Base-by-base conservation (phyloP, 129 eudicot species). In the Lactuca saligna region DNA sequence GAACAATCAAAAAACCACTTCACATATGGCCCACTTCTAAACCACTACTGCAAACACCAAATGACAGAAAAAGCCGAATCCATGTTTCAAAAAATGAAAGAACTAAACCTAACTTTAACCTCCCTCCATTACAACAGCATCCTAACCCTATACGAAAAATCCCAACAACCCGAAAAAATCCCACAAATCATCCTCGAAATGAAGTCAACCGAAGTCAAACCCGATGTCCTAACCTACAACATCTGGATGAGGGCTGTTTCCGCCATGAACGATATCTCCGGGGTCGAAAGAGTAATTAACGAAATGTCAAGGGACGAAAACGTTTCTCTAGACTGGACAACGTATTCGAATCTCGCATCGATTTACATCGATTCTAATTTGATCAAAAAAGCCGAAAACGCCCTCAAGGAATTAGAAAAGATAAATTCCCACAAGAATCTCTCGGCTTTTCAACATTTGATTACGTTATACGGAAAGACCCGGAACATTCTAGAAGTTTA, bases 231-330 rank as follows among this genome's bases (percentile, higher is more conserved):
- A 81, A 87, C 96, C n/a, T 90, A 94, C 76, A 94, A 94, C 57
- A 67, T 90, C 4, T 90, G 99, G 99, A 94, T 94, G 99, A 87
- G 96, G 70, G 87, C 87, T 13, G 80, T 83, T 63, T 88, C 97
- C 59, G 81, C 93, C 63, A 74, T 55, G 70, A 73, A 78, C 72
- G 95, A 94, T 61, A 83, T 90, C 14, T 81, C 85, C 3, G 99
- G 89, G 78, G 96, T 90, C 54, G 96, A 90, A 76, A 80, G 97
- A 65, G 87, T 94, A 61, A 62, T 90, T 13, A 84, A 90, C 63
- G 99, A 94, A 72, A 74, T 94, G 87, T 87, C 83, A 78, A 80
- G 91, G 84, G 91, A 94, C 71, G 99, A 88, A 1, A 73, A 85
- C 49, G 94, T 94, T 70, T 66, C 80, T 61, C 89, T 60, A 16